Conservation (phyloP, 2,329 filamentous ascomycete species). For the Aspergillus puulaauensis region DNA sequence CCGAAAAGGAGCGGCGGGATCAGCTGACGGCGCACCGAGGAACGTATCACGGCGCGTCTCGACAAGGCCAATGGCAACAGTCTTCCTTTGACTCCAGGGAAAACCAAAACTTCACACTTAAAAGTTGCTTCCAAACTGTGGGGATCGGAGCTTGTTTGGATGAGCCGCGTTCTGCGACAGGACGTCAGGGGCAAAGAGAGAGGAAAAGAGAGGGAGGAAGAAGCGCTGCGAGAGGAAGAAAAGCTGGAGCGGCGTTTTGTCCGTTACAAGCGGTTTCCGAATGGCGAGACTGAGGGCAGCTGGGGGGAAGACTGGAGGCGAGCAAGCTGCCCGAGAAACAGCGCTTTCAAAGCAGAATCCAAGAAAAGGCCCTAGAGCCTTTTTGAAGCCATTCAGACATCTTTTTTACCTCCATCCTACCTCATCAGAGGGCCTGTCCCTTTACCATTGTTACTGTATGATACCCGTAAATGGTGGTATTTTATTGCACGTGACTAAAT, state of each 20-base stretch:
- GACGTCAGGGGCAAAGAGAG: conserved; percentile 7
- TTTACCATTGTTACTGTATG: conserved; percentile 21
- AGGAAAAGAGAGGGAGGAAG: conserved; percentile 12
- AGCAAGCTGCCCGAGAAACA: conserved; percentile 10
- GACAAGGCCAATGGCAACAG: not conserved
- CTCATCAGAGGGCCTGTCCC: conserved; percentile 9
- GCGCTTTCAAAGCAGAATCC: not conserved
- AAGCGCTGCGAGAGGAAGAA: conserved; percentile 11
- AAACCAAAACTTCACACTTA: not conserved
- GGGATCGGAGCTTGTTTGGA: not conserved
- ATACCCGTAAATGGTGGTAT: conserved; percentile 9
- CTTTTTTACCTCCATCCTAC: conserved; percentile 12
- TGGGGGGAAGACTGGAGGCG: not conserved
- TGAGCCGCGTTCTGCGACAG: conserved; percentile 2
- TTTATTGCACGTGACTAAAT: not conserved
- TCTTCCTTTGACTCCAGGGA: not conserved
- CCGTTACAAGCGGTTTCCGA: conserved; percentile 24
- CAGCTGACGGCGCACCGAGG: conserved; percentile 21
- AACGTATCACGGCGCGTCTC: conserved; percentile 12
- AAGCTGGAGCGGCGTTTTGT: conserved; percentile 16
- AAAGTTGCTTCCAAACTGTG: not conserved
- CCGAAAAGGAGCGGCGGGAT: conserved; percentile 22
- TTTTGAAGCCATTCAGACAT: conserved; percentile 20
- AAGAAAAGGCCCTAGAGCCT: conserved; percentile 4
- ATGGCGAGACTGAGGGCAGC: conserved; percentile 3